Conservation (phyloP, 2,329 filamentous ascomycete species). For the Colletotrichum ledebouriae region DNA sequence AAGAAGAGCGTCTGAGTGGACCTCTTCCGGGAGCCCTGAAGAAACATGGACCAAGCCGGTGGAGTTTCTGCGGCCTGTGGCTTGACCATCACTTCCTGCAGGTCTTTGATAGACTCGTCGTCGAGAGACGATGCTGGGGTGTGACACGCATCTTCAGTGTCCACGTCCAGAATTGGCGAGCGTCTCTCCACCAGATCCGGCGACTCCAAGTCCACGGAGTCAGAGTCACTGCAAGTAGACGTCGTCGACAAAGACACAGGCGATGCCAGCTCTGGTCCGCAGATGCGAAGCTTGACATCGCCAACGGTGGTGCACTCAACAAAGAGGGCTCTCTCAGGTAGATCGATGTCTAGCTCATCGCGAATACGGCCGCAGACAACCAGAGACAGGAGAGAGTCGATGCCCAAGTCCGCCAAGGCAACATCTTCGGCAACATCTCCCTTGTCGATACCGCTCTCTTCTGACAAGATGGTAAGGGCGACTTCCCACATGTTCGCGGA, state of each 20-base stretch:
- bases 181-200: slow-evolving; percentile 1
- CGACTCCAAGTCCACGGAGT: slow-evolving; percentile 4
- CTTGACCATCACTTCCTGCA: background rate
- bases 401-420: slow-evolving; percentile 61
- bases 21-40: slow-evolving; percentile 5
- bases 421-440: background rate
- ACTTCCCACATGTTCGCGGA: background rate
- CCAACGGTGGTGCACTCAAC: slow-evolving; percentile 68
- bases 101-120: background rate
- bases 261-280: background rate
- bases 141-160: background rate
- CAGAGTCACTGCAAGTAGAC: background rate
- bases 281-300: slow-evolving; percentile 58
- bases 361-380: slow-evolving; percentile 69
- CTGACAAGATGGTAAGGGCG: background rate
- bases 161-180: background rate
- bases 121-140: background rate
- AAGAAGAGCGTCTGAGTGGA: background rate
- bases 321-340: slow-evolving; percentile 63
- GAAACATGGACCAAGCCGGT: background rate
- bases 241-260: background rate
- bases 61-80: background rate
- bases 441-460: background rate
- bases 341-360: slow-evolving; percentile 68
- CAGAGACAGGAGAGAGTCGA: slow-evolving; percentile 72